Base-by-base conservation (phyloP, 2,329 filamentous ascomycete species). In the Coniochaeta prunicola region DNA sequence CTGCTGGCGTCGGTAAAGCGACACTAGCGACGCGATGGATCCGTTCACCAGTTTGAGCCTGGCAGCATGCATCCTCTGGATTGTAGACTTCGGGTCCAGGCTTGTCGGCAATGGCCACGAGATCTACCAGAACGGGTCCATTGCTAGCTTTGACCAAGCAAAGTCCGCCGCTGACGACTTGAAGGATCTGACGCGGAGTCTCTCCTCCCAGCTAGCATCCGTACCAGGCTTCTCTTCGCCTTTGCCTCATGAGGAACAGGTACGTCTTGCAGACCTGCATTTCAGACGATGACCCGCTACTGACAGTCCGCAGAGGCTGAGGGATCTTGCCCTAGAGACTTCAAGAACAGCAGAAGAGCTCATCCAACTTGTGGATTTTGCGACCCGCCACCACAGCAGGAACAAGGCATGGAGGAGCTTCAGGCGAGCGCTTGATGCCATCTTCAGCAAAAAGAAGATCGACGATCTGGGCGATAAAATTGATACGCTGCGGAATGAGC, bases 61-160 rank as follows among this genome's bases (percentile, higher is more conserved):
- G 6, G 33, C 33, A 36, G 12, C 33, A 36, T 36, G 33, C 33
- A 81, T 84, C 0, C 75, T 80, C 19, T 74, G 21, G 17, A 21
- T 64, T 77, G 12, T 36, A 36, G 33, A 36, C 33, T 36, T 36
- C 12, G 33, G 33, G 33, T 36, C 33, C 12, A 36, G 33, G 33
- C 33, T 36, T 36, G 33, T 36, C 6, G 33, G 33, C 33, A 36
- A 36, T 15, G 33, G 33, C 33, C 33, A 36, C 12, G 33, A 36
- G 33, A 36, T 36, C 33, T 36, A 36, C 33, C 12, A 36, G 33
- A 36, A 36, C 12, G 33, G 33, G 33, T 36, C 33, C 5, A 13
- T 36, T 13, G 33, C 33, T 13, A 36, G 12, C 33, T 36, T 36
- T 36, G 33, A 36, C 33, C 33, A 36, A 15, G 33, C 33, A 13